phyloP scores from a whole-genome alignment of 2,329 filamentous ascomycete genomes.

The Metarhizium album region DNA sequence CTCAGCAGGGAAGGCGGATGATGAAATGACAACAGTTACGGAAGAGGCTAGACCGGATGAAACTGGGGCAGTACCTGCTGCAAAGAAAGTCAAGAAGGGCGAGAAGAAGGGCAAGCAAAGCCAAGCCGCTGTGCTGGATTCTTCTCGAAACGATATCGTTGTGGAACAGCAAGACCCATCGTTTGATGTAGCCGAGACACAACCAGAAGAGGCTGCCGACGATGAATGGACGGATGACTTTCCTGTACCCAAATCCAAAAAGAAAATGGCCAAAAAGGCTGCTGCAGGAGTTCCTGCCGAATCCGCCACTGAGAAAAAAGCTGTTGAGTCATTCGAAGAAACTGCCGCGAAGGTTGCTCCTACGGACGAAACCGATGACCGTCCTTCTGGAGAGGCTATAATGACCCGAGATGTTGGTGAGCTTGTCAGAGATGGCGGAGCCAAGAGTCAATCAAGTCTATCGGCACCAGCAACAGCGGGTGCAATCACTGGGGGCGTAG shows the following conservation, averaged over 20 bases:
- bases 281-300: slow-evolving; percentile 3
- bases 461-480: slow-evolving; percentile 13
- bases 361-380: neutral
- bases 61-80: neutral
- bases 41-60: slow-evolving; percentile 17
- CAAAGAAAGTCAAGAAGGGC: slow-evolving; percentile 17
- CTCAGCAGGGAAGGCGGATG: neutral
- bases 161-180: neutral
- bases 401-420: neutral
- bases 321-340: neutral
- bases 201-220: neutral
- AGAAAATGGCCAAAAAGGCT: slow-evolving; percentile 19
- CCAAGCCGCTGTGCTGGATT: slow-evolving; percentile 5
- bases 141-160: neutral
- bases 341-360: neutral
- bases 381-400: neutral
- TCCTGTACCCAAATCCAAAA: slow-evolving; percentile 13
- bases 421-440: neutral
- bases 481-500: slow-evolving; percentile 17
- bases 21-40: neutral
- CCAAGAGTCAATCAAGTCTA: neutral
- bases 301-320: neutral
- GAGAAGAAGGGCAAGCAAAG: slow-evolving; percentile 18
- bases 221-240: slow-evolving; percentile 6
- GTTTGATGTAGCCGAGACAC: neutral